Evolutionary conservation across 768 basidiomycete species (phyloP).

Genomic region (Auriculariales sp.): DNA sequence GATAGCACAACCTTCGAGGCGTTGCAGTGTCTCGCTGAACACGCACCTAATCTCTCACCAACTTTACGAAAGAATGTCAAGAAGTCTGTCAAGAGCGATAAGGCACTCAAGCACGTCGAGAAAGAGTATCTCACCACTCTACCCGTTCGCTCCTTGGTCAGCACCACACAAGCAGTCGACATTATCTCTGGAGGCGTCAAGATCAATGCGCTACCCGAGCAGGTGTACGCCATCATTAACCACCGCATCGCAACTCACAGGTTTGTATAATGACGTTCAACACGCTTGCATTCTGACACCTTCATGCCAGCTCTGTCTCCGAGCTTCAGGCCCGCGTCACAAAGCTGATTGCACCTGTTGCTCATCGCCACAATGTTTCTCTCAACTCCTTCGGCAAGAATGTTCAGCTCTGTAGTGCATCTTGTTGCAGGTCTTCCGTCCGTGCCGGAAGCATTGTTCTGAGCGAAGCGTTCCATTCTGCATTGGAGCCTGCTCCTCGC

Average conservation of each 20-base stretch:
- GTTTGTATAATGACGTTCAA: conserved; percentile 13
- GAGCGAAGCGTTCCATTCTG: conserved; percentile 30
- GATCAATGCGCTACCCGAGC: conserved; percentile 68
- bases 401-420: too few relatives aligned
- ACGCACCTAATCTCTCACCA: conserved; percentile 40
- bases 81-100: conserved; percentile 31
- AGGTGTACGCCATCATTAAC: conserved; percentile 52
- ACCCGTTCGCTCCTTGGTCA: conserved; percentile 30
- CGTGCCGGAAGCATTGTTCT: conserved; percentile 34
- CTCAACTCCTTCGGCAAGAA: conserved; percentile 40
- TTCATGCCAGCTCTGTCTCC: conserved; percentile 24
- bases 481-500: conserved; percentile 53
- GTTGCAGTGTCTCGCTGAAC: conserved; percentile 51
- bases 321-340: conserved; percentile 31
- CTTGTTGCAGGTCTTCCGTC: conserved; percentile 17
- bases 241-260: conserved; percentile 54
- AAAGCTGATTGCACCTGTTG: conserved; percentile 28
- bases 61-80: conserved; percentile 32
- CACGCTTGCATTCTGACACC: neutral
- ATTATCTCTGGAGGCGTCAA: conserved; percentile 49
- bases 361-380: conserved; percentile 39
- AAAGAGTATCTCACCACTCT: conserved; percentile 23
- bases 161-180: conserved; percentile 71
- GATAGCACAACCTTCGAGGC: conserved; percentile 42
- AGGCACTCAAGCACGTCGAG: conserved; percentile 37